Conservation (phyloP, 2,329 filamentous ascomycete genomes). For the Botrytis fabae region DNA sequence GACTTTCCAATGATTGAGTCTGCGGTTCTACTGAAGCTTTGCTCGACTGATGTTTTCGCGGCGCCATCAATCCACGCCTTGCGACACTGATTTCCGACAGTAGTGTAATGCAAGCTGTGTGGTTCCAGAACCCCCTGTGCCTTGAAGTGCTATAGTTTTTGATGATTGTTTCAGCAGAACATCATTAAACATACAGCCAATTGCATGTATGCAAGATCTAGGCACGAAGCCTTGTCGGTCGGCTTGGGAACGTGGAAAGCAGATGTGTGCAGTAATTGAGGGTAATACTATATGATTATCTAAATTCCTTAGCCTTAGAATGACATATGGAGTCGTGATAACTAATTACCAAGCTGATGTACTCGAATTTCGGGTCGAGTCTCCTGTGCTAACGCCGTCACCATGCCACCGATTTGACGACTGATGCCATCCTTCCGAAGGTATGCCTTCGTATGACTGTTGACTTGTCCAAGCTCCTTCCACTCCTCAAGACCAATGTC, state of each 20-base stretch:
- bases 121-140: not conserved
- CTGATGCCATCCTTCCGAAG: not conserved
- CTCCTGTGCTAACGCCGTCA: not conserved
- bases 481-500: not conserved
- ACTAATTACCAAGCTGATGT: not conserved
- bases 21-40: not conserved
- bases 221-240: not conserved
- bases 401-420: not conserved
- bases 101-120: not conserved
- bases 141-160: not conserved
- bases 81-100: not conserved
- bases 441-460: not conserved
- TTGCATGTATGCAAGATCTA: not conserved
- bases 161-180: not conserved
- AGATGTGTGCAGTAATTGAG: not conserved
- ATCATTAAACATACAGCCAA: not conserved
- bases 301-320: not conserved
- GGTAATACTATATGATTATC: not conserved
- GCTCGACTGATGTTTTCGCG: not conserved
- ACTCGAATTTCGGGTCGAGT: not conserved
- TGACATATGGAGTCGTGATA: not conserved
- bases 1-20: not conserved
- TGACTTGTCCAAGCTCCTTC: not conserved
- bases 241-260: not conserved
- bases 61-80: not conserved